These are phyloP conservation scores for Aspergillus pseudonomiae DNA, from an alignment of 2,329 filamentous ascomycete species.

Conservation along the genomic window DNA sequence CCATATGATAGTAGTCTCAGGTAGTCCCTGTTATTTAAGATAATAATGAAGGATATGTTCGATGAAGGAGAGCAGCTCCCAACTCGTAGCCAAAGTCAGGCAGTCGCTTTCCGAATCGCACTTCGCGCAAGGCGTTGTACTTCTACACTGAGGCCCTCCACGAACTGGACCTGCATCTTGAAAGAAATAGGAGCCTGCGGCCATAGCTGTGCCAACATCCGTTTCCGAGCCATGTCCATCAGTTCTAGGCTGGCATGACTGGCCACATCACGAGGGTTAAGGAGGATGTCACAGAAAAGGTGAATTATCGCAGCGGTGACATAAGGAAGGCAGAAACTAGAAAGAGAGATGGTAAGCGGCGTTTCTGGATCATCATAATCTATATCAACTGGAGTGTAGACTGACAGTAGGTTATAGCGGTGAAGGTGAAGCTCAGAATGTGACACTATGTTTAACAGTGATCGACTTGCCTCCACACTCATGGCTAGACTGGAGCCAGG, in stretches of 20 bases:
- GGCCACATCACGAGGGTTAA: slow-evolving; percentile 5
- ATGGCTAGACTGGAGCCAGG: slow-evolving; percentile 15
- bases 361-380: too few species aligned
- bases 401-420: slow-evolving; percentile 2
- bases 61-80: too few species aligned
- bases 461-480: slow-evolving; percentile 15
- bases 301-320: slow-evolving; percentile 9
- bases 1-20: too few species aligned
- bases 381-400: background rate
- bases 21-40: background rate
- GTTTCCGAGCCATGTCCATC: background rate
- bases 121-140: slow-evolving; percentile 10
- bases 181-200: slow-evolving; percentile 4
- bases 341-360: too few species aligned
- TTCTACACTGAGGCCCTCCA: slow-evolving; percentile 12
- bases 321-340: slow-evolving; percentile 15
- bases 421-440: background rate
- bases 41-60: too few species aligned
- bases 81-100: background rate
- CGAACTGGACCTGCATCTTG: slow-evolving; percentile 8
- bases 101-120: slow-evolving; percentile 10
- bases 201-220: slow-evolving; percentile 2
- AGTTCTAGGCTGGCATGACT: slow-evolving; percentile 9
- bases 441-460: slow-evolving; percentile 8
- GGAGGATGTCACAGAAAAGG: slow-evolving; percentile 17